Evolutionary conservation across 2,329 filamentous ascomycete genomes (phyloP), one percentile per base, ranked within the genome.

Genomic region (Chaetomium strumarium): DNA sequence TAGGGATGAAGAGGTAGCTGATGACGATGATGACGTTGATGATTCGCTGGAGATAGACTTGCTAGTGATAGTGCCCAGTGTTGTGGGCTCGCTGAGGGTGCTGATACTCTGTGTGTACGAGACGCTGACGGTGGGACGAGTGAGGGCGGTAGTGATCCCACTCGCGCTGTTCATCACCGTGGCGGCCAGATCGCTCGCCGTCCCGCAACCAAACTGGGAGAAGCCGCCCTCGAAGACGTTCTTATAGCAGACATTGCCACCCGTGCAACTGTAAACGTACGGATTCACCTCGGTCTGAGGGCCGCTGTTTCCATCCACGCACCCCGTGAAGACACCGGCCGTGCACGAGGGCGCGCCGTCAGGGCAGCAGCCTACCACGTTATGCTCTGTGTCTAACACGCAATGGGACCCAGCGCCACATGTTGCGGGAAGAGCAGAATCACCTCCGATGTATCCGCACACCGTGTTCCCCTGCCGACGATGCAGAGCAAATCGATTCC

Each of bases 371-470:
- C 78, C 78, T 31, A 81, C 68, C n/a, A 73, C 73, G 29, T 72
- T 70, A 51, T 75, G 70, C 16, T 69, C 67, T 17, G 69, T 65
- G 55, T 81, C 78, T 40, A 78, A 67, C 20, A 78, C 80, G 62
- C 80, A 83, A 63, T 83, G 78, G 36, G 78, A 81, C 33, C 79
- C 80, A 0, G 73, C 71, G 29, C 71, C 74, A 62, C 80, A 83
- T 36, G 79, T 83, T 37, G 79, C 80, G 2, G 79, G 77, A 30
- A 81, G 65, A 20, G 67, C 65, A 1, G 73, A 64, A 57, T 81
- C 64, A 19, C 78, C 79, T 55, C 73, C 75, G 60, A 83, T 71
- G 64, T 75, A 83, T 39, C 80, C 80, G 59, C 80, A 83, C 51
- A 83, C 63, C 14, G 79, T 82, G 64, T 80, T 79, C 48, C 68